phyloP scores from a whole-genome alignment of 208 protist species.

The Crithidia bombi region DNA sequence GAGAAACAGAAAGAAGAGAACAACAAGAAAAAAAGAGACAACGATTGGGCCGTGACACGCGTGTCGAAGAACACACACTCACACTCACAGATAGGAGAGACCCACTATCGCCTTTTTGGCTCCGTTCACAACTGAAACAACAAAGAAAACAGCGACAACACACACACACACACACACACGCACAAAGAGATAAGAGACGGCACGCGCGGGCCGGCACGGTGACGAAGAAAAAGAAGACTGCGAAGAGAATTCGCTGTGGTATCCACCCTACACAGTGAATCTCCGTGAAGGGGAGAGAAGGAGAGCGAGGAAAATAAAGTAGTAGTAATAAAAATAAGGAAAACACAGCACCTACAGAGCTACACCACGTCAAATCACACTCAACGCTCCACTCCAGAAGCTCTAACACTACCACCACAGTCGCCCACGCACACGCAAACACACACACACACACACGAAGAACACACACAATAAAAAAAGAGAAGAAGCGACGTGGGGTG shows the following conservation, averaged over 20 bases:
- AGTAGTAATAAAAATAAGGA: too few species aligned
- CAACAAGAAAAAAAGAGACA: constrained; percentile 6
- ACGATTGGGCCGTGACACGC: background rate
- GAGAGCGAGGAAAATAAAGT: constrained; percentile 1
- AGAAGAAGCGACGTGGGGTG: background rate
- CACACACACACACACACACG: constrained; percentile 18
- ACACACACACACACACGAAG: constrained; percentile 13
- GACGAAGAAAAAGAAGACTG: background rate
- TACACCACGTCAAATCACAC: too few species aligned
- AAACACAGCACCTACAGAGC: too few species aligned
- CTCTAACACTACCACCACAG: too few species aligned
- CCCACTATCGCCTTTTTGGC: too few species aligned
- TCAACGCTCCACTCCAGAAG: too few species aligned
- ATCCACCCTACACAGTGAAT: background rate
- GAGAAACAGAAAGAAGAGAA: constrained; percentile 10
- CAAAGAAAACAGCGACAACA: constrained; percentile 9
- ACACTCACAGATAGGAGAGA: background rate
- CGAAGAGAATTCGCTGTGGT: too few species aligned
- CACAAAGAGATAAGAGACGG: background rate
- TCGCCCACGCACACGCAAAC: constrained; percentile 7
- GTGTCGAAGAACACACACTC: constrained; percentile 14
- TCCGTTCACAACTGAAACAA: too few species aligned
- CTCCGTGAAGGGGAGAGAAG: background rate
- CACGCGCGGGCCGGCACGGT: background rate
- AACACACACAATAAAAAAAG: background rate